These are phyloP conservation scores for Pyrenophora graminea DNA, from an alignment of 2,329 filamentous ascomycete genomes.

Conservation along the genomic window DNA sequence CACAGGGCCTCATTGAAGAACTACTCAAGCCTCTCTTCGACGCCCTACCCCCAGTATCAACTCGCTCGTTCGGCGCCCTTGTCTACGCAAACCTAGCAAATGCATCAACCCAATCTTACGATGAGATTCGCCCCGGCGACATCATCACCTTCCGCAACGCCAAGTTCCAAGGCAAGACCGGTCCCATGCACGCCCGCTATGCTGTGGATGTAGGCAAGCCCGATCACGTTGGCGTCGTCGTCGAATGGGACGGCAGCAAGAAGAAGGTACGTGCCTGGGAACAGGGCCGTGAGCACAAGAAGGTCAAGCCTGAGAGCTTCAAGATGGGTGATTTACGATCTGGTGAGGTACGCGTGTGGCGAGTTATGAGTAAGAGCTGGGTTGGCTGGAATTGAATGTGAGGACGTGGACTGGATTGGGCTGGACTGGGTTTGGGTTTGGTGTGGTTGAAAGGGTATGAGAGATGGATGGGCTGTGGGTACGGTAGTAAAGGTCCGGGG, in stretches of 20 bases:
- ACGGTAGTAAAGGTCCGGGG: no score
- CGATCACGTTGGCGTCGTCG: slow-evolving; percentile 85
- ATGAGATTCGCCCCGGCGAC: slow-evolving; percentile 91
- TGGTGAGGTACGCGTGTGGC: slow-evolving; percentile 96
- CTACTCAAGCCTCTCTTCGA: slow-evolving; percentile 74
- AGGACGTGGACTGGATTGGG: no score
- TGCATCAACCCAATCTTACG: slow-evolving; percentile 83
- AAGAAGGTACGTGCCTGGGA: slow-evolving; percentile 97
- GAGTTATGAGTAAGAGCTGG: slow-evolving; percentile 90
- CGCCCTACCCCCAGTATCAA: slow-evolving; percentile 82
- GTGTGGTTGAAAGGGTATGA: not conserved
- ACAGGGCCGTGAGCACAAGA: slow-evolving; percentile 89
- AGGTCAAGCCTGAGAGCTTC: slow-evolving; percentile 92
- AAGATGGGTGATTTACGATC: slow-evolving; percentile 88
- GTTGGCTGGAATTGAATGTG: slow-evolving; percentile 69
- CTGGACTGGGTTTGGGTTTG: not conserved
- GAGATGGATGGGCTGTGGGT: no score
- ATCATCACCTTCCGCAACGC: slow-evolving; percentile 92
- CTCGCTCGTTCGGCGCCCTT: slow-evolving; percentile 83
- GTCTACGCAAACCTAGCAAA: slow-evolving; percentile 97
- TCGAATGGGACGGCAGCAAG: slow-evolving; percentile 98
- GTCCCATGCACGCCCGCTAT: slow-evolving; percentile 95
- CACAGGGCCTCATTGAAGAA: slow-evolving; percentile 76
- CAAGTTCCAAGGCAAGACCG: slow-evolving; percentile 92
- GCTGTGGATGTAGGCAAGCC: slow-evolving; percentile 83